Evolutionary conservation across 1,284 basidiomycete species (phyloP), one percentile per base, ranked within the genome.

Genomic region (Papiliotrema laurentii): DNA sequence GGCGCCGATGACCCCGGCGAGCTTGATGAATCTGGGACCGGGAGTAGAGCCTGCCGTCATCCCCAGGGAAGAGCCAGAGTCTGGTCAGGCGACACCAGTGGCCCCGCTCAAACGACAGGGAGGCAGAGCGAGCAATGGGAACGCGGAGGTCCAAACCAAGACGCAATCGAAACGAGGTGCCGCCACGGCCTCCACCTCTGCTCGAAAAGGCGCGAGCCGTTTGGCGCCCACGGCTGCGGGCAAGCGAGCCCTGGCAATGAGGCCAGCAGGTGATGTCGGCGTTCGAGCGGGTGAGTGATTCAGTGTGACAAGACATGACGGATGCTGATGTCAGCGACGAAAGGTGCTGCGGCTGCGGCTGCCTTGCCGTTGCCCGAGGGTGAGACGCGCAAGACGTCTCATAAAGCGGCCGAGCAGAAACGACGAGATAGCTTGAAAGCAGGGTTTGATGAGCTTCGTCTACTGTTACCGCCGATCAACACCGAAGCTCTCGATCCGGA

Each of bases 381-480:
- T n/a, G 72, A 74, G 47, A 68, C 54, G 7, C 66, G 71, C 9
- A 90, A 91, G 66, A 87, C 87, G 0, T 93, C 91, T 0, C 94
- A 98, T 75, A 97, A 97, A 73, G 89, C 87, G 1, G 94, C 94
- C 0, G 94, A 98, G 73, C 94, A 98, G 70, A 94, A 96, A 69
- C 84, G 94, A 19, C 83, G 94, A 4, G 94, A 98, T 73, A 90
- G 87, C 33, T 82, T 98, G 58, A 98, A 98, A 75, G 85, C 86
- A 10, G 92, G 90, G 16, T 98, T 94, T 67, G 94, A 98, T 71
- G 92, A 97, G 56, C 80, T 98, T 11, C 87, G 94, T 13, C 74
- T 79, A 7, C 78, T 97, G 13, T 79, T 98, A 0, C 94, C 94
- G 0, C 87, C 89, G 2, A 89, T 97, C 62, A 74, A 74, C 54